A percentile compares a stretch with the other conserved stretches of the same genome.
These are phyloP conservation scores for Candida ovalis DNA, from an alignment of 805 yeast genomes.

Conservation along the genomic window DNA sequence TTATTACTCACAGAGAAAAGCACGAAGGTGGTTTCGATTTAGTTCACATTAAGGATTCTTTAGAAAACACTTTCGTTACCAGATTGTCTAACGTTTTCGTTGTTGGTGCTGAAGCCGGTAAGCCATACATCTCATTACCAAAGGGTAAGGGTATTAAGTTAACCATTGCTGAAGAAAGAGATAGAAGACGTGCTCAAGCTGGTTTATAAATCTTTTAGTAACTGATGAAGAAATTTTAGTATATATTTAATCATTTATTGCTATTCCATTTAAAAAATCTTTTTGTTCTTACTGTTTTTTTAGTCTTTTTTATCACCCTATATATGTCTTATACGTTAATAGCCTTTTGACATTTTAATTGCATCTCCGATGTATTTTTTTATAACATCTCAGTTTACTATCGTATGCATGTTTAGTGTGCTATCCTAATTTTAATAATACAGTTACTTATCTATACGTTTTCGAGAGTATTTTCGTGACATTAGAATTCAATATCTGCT, in stretches of 20 bases:
- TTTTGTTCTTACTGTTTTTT: not conserved
- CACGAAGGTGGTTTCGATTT: slow-evolving; percentile 98
- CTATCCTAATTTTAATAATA: no score
- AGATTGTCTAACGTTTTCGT: slow-evolving; percentile 91
- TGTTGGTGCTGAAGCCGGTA: slow-evolving; percentile 86
- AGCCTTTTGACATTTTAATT: not conserved
- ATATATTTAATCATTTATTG: not conserved
- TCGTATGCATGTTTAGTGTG: not conserved
- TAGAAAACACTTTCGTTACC: slow-evolving; percentile 94
- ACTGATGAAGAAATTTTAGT: not conserved
- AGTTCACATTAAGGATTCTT: slow-evolving; percentile 92
- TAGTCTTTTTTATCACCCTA: slow-evolving; percentile 1
- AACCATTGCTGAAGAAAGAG: slow-evolving; percentile 95
- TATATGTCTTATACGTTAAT: not conserved
- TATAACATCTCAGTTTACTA: not conserved
- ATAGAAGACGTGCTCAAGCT: slow-evolving; percentile 89
- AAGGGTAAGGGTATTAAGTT: slow-evolving; percentile 99
- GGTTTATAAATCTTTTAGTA: slow-evolving; percentile 39
- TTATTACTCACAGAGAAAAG: slow-evolving; percentile 91
- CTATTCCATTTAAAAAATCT: not conserved
- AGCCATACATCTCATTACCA: slow-evolving; percentile 92
- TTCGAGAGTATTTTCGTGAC: no score
- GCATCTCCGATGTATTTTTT: not conserved
- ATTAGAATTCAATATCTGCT: not conserved
- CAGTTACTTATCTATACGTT: no score